Base-by-base conservation (phyloP, 768 basidiomycete species). In the Hydnomerulius pinastri region DNA sequence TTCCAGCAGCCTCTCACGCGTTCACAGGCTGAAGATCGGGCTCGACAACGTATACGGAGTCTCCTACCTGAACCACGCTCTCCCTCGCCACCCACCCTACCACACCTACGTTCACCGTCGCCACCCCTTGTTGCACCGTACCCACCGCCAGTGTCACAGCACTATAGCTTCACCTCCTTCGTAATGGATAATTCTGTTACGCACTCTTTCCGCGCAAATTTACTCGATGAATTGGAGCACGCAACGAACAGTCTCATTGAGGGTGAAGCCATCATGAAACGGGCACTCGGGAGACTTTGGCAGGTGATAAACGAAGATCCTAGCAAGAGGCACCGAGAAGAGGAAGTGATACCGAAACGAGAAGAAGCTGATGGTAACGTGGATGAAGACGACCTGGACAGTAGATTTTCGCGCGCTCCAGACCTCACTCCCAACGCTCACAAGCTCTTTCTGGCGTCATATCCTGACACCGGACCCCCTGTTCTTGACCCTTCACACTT, bases 171-270 rank as follows among this genome's bases (percentile, higher is more conserved):
- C 68, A 79, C 90, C 17, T 89, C 90, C 0, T 90, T 91, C 58
- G 90, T 94, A 12, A 79, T 92, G 77, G 91, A 93, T 65, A 88
- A 86, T 55, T 80, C 89, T 7, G 82, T 90, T 13, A 90, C 87
- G 15, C 87, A 90, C 65, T 83, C 91, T 4, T 94, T 91, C 69
- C 87, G 90, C 37, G 87, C 90, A 28, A 77, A 74, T 48, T 70
- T 92, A 41, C 71, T 92, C 20, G 85, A 90, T 55, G 90, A 92
- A 59, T 76, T 94, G 12, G 89, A 92, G 56, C 74, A 86, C 43
- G 85, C 90, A 12, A 91, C 90, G 9, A 91, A 90, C 62, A 83
- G 82, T 37, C 79, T 94, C 38, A 87, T 93, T 40, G 89, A 92
- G 70, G 90, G 89, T 17, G 92, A 93, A 64, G 82, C 83, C 18